A percentile compares a stretch with the other conserved stretches of the same genome.
Evolutionary conservation across 23 red algal species (phyloP).

Genomic region (Gracilariopsis chorda): DNA sequence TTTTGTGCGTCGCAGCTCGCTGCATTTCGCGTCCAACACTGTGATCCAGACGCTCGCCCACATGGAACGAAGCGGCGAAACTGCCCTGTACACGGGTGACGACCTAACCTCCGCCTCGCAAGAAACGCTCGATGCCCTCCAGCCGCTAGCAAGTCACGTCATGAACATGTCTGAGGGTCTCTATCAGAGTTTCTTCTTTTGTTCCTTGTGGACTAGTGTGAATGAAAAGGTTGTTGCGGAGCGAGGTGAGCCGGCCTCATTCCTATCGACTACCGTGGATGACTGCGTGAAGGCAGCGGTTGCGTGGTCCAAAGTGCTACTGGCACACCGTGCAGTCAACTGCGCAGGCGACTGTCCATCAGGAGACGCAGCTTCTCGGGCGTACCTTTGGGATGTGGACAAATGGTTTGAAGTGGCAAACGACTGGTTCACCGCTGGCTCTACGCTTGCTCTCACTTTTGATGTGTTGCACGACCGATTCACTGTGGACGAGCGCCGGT

Average conservation of each 20-base stretch:
- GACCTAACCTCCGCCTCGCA: background rate
- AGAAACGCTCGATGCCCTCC: background rate
- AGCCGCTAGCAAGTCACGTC: conserved; percentile 1
- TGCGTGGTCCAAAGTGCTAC: conserved; percentile 25
- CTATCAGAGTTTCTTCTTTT: conserved; percentile 19
- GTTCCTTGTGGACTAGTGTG: conserved; percentile 41
- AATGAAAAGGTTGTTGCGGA: background rate
- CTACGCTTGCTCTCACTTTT: conserved; percentile 1
- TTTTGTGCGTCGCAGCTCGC: background rate
- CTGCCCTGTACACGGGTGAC: background rate
- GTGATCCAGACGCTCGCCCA: background rate
- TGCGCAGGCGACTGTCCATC: conserved; percentile 21
- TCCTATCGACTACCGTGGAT: background rate
- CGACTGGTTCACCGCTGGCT: conserved; percentile 23
- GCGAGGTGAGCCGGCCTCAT: background rate
- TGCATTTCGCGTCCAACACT: background rate
- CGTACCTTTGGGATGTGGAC: conserved; percentile 11
- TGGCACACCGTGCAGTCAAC: conserved; percentile 33
- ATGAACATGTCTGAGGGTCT: background rate
- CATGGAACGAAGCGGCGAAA: background rate
- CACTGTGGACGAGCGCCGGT: background rate
- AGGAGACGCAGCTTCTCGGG: background rate
- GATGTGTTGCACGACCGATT: conserved; percentile 30
- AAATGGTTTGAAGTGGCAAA: background rate
- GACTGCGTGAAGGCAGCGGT: conserved; percentile 32